Percentiles rank a stretch among this genome's conserved stretches.
Conservation (phyloP, 305 asterid species). For the Withania somnifera region DNA sequence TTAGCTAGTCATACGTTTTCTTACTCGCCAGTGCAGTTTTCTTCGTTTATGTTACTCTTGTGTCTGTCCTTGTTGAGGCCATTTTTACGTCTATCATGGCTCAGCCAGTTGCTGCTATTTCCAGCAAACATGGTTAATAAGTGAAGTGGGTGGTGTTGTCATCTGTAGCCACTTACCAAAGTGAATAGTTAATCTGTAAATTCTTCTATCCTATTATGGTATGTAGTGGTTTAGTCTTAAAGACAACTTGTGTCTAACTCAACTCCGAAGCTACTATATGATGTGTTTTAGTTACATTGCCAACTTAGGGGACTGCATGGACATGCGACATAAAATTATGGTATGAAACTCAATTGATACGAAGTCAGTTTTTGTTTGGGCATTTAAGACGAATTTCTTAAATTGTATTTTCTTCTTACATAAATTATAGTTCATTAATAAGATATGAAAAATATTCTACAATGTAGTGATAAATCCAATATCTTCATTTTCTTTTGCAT, state of each 20-base stretch:
- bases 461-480: too few species aligned
- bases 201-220: not conserved
- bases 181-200: not conserved
- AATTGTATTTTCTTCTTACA: too few species aligned
- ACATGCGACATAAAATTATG: too few species aligned
- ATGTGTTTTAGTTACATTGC: too few species aligned
- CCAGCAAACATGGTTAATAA: not conserved
- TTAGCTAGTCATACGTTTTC: slow-evolving; percentile 30
- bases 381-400: too few species aligned
- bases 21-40: not conserved
- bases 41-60: not conserved
- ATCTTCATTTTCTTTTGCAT: too few species aligned
- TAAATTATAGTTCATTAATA: too few species aligned
- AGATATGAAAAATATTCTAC: too few species aligned
- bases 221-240: not conserved
- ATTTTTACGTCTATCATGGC: not conserved
- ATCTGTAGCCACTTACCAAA: not conserved
- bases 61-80: not conserved
- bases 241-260: too few species aligned
- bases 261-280: not conserved
- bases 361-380: too few species aligned
- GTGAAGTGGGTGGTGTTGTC: not conserved
- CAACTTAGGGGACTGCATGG: too few species aligned
- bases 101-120: not conserved
- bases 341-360: too few species aligned